Conservation (phyloP, 768 basidiomycete genomes). For the Tephrocybe sp. region DNA sequence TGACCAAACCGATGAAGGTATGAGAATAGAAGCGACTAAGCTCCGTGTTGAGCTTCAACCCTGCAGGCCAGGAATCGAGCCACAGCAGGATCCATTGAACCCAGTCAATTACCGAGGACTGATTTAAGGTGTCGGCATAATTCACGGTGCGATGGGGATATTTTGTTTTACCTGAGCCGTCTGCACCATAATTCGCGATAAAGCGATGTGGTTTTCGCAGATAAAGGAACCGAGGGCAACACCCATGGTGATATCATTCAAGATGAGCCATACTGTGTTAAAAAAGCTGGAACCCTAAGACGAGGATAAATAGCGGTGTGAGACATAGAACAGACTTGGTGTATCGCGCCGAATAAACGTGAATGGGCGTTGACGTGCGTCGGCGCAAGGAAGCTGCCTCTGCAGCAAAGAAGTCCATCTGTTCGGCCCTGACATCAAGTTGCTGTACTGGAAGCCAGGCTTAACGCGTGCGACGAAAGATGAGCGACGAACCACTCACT, state of each 20-base stretch:
- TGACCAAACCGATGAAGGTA: constrained; percentile 63
- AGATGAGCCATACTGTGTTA: constrained; percentile 86
- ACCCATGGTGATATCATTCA: constrained; percentile 91
- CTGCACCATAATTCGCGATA: constrained; percentile 40
- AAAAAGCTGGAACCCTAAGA: constrained; percentile 60
- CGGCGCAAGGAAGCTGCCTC: constrained; percentile 40
- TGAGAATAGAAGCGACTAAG: constrained; percentile 85
- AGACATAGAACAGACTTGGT: constrained; percentile 51
- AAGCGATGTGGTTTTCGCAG: constrained; percentile 54
- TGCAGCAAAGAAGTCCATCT: constrained; percentile 42
- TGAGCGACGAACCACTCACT: constrained; percentile 23
- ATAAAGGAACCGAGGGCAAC: constrained; percentile 70
- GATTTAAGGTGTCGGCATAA: neutral
- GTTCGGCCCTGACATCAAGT: constrained; percentile 54
- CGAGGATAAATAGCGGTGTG: neutral
- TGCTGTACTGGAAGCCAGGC: constrained; percentile 50
- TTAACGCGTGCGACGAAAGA: neutral
- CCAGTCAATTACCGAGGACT: constrained; percentile 44
- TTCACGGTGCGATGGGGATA: neutral
- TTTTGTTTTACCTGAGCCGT: constrained; percentile 42
- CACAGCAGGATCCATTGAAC: constrained; percentile 63
- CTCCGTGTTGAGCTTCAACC: constrained; percentile 94
- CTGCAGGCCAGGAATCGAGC: constrained; percentile 96
- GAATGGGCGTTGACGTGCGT: constrained; percentile 33
- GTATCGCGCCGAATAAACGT: constrained; percentile 55